Base-by-base conservation (phyloP, 2,329 filamentous ascomycete species). In the Paraconiothyrium sp. region DNA sequence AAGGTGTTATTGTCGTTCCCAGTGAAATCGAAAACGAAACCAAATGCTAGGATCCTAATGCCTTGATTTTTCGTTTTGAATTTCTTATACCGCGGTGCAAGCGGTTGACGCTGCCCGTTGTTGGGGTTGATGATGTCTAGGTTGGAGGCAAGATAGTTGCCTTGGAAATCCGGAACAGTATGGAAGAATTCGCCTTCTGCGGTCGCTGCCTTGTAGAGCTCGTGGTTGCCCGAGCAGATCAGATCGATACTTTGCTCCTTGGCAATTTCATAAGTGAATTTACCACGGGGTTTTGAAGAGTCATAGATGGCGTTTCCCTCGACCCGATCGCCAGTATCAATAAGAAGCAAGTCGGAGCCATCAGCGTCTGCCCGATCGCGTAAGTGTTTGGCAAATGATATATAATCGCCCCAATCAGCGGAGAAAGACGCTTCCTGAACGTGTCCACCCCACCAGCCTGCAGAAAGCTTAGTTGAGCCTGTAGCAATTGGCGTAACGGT, bases 221-320 rank as follows among this genome's bases (percentile, higher is more conserved):
- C 95, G 81, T 99, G 95, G 73, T 99, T 99, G 54, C 95, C 95
- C 0, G 90, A 90, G 69, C 89, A 94, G 51, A 98, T 85, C 30
- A 97, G 81, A 75, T 98, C 94, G 68, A 97, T 89, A 47, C 89
- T 80, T 74, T 97, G 93, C 73, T 96, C 84, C 63, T 89, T 89
- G 74, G 95, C 89, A 58, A 98, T 95, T 66, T 94, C 91, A 74
- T 93, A 94, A 1, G 92, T 93, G 77, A 93, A 97, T 72, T 90
- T 85, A 24, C 95, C 95, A 75, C 96, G 96, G 9, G 95, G 95
- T 32, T 86, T 84, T 0, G 93, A 97, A 5, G 90, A 91, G 76
- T 98, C 95, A 79, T 97, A 98, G 4, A 99, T 86, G 1, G 94
- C 95, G 75, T 97, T 98, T 39, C 94, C 93, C 78, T 98, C 95